These are phyloP conservation scores for Plasmodium yoelii DNA, from an alignment of 169 alveolate species.

Conservation along the genomic window DNA sequence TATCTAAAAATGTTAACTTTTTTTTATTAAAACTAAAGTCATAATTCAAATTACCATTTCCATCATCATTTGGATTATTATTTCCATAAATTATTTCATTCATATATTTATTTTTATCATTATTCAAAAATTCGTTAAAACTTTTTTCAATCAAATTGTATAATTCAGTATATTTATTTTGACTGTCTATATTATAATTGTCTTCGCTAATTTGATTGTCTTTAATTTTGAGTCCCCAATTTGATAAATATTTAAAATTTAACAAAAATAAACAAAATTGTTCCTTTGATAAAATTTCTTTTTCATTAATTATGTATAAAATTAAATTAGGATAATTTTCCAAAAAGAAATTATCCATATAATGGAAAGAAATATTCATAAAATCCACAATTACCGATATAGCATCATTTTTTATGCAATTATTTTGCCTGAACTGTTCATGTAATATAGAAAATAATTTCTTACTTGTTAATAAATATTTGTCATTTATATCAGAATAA, in stretches of 20 bases:
- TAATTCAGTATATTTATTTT: too few relatives aligned
- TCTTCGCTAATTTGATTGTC: too few relatives aligned
- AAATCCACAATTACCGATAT: conserved; percentile 16
- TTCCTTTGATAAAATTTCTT: conserved; percentile 7
- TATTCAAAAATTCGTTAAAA: not conserved
- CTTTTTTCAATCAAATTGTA: too few relatives aligned
- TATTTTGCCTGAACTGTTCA: conserved; percentile 9
- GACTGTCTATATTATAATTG: too few relatives aligned
- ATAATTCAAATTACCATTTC: not conserved
- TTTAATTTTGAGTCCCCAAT: not conserved
- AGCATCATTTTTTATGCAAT: conserved; percentile 10
- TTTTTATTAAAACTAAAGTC: conserved; percentile 57
- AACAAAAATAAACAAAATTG: conserved; percentile 24
- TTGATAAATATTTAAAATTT: conserved; percentile 25
- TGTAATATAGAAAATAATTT: conserved; percentile 16
- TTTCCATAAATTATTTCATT: not conserved
- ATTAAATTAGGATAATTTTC: conserved; percentile 37
- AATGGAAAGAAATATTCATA: conserved; percentile 41
- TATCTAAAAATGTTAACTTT: conserved; percentile 32
- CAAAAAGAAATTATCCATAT: conserved; percentile 5
- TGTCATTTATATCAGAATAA: conserved; percentile 10
- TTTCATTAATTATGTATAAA: conserved; percentile 11
- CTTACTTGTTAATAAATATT: conserved; percentile 23
- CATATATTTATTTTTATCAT: not conserved
- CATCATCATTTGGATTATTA: not conserved